Base-by-base conservation (phyloP, 176 grass and related monocot species). In the Ananas comosus region DNA sequence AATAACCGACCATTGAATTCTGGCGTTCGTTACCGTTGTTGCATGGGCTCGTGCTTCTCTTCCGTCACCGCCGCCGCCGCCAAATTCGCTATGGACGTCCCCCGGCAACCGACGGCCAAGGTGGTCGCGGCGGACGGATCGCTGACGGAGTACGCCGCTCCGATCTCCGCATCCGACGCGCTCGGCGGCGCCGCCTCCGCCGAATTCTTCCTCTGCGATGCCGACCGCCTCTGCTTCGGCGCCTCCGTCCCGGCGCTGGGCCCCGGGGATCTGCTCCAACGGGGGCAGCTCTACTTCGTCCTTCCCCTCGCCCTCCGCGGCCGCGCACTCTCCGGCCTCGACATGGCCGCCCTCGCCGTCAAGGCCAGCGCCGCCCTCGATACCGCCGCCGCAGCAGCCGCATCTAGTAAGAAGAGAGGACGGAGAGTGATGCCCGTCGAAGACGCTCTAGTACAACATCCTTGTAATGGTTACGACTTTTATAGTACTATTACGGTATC, bases 171-270 rank as follows among this genome's bases (percentile, higher is more conserved):
- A 9, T 68, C 88, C 4, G 53, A 82, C 64, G 49, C 73, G 42
- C 81, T 85, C 51, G 61, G 18, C 14, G 48, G 16, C 1, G 33
- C 49, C 0, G 19, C 11, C n/a, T 53, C 59, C 13, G 42, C 53
- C n/a, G 33, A 42, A 42, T 42, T 42, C 33, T 83, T 80, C 82
- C 74, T 91, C 49, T 88, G 85, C 85, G 82, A 70, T 53, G 82
- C 89, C 12, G 85, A 91, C 73, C 72, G 29, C 51, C 89, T 91
- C 23, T 88, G 88, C 71, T 88, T 91, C 50, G 74, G 83, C 74
- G 51, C 75, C 12, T 11, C 13, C 52, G 68, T 80, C 11, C 70
- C 72, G 1, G 59, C 78, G 9, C 23, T 88, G 29, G 22, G 13
- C 6, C 49, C 69, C 9, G 28, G 61, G 12, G 79, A 91, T 23